These are phyloP conservation scores for Lithospermum erythrorhizon DNA, from an alignment of 257 asterid species.

Conservation along the genomic window DNA sequence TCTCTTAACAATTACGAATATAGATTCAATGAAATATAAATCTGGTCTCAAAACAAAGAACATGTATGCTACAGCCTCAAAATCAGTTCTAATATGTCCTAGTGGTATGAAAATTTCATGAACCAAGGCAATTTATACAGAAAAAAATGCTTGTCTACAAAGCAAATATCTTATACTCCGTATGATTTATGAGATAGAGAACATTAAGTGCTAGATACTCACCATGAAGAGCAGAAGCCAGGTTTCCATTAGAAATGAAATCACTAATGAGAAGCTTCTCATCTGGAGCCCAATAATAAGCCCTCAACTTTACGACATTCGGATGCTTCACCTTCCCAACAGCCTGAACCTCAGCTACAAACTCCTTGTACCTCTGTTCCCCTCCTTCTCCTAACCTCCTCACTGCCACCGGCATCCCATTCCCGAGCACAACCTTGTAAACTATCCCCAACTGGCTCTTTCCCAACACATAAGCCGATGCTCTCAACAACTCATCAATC, in stretches of 20 bases:
- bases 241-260: slow-evolving; percentile 73
- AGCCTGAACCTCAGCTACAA: slow-evolving; percentile 81
- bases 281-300: slow-evolving; percentile 91
- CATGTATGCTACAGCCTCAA: too few species aligned
- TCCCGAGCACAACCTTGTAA: slow-evolving; percentile 87
- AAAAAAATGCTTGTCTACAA: too few species aligned
- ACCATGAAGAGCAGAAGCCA: slow-evolving; percentile 73
- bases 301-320: slow-evolving; percentile 57
- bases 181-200: not conserved
- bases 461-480: slow-evolving; percentile 87
- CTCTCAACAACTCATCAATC: slow-evolving; percentile 80
- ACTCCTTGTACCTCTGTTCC: slow-evolving; percentile 78
- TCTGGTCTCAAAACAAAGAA: too few species aligned
- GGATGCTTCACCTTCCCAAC: slow-evolving; percentile 85
- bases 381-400: slow-evolving; percentile 93
- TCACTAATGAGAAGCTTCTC: slow-evolving; percentile 85
- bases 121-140: too few species aligned
- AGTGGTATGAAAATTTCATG: too few species aligned
- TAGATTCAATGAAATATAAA: too few species aligned
- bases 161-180: too few species aligned
- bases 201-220: slow-evolving; percentile 8
- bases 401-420: slow-evolving; percentile 67
- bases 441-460: slow-evolving; percentile 88
- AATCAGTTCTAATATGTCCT: too few species aligned
- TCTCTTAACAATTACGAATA: too few species aligned